Conservation (phyloP, 345 rosid genomes). For the Brassica cretica region DNA sequence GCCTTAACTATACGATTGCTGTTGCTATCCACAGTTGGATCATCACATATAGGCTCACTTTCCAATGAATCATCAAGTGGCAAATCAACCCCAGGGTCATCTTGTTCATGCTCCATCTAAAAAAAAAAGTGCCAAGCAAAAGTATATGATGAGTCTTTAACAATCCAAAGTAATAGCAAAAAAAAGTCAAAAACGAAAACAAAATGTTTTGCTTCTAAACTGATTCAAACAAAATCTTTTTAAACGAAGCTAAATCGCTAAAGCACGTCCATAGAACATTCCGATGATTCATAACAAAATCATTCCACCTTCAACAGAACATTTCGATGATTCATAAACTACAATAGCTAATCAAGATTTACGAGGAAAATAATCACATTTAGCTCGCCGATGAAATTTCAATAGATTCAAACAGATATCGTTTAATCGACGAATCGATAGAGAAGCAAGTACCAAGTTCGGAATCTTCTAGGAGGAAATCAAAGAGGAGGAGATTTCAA, state of each 20-base stretch:
- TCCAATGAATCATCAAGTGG: slow-evolving; percentile 31
- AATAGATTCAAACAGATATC: slow-evolving; percentile 10
- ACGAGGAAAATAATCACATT: slow-evolving; percentile 14
- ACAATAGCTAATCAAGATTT: not conserved
- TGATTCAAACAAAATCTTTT: not conserved
- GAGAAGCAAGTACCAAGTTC: slow-evolving; percentile 20
- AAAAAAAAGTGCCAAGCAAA: slow-evolving; percentile 8
- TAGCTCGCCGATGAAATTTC: not conserved
- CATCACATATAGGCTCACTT: slow-evolving; percentile 34
- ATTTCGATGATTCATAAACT: not conserved
- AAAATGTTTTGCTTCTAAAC: not conserved
- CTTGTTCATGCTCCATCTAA: slow-evolving; percentile 63
- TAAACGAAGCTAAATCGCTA: not conserved
- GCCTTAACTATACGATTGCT: not conserved
- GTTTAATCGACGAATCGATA: not conserved
- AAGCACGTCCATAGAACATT: not conserved
- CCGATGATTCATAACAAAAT: not conserved
- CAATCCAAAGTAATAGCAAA: not conserved
- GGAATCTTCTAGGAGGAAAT: not conserved
- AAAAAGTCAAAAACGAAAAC: slow-evolving; percentile 23
- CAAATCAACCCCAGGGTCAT: slow-evolving; percentile 36
- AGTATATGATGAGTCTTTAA: not conserved
- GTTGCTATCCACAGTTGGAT: slow-evolving; percentile 33
- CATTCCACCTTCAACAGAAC: not conserved
- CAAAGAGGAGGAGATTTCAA: not conserved